Base-by-base conservation (phyloP, 2,329 filamentous ascomycete species). In the Aspergillus cejpii region DNA sequence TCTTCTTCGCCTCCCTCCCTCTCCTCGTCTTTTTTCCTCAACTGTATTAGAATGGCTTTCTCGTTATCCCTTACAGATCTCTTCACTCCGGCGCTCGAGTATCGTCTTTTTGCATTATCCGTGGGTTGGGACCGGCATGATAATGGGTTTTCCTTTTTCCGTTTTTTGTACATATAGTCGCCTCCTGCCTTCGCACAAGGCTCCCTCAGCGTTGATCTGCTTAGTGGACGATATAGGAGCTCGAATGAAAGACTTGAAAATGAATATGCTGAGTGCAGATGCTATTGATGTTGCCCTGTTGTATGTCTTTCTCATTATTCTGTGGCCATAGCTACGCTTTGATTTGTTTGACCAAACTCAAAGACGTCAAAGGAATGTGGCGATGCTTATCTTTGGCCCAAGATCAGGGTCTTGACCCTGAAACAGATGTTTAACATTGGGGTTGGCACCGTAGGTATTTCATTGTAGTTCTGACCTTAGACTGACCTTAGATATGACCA, bases 31-130 rank as follows among this genome's bases (percentile, higher is more conserved):
- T 55, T 59, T 54, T 49, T 57, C 53, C 51, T 48, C 54, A 55
- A 51, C 57, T 67, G 61, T 65, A 65, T 68, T 65, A 67, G 61
- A 67, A 65, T 58, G 52, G 56, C 57, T 62, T 58, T 52, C 48
- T 46, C 50, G 44, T 49, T 50, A 36, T 54, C 53, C 45, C 40
- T 47, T 53, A 54, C 52, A 54, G 55, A 58, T 64, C 58, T 69
- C 67, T 63, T 68, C 66, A 65, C 67, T 69, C 67, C 59, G 67
- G 67, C 67, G 67, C 64, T 65, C 56, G 60, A 65, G 60, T 59
- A 65, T 67, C 56, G 51, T 51, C 58, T 55, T 60, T 59, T 64
- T 57, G 65, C 66, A 69, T 69, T 64, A 55, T 63, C 60, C 59
- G 61, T 65, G 60, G 59, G 58, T 61, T 63, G 55, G 63, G 61